Evolutionary conservation across 2,329 filamentous ascomycete species (phyloP), one percentile per base, ranked within the genome.

Genomic region (Thielaviopsis musarum): DNA sequence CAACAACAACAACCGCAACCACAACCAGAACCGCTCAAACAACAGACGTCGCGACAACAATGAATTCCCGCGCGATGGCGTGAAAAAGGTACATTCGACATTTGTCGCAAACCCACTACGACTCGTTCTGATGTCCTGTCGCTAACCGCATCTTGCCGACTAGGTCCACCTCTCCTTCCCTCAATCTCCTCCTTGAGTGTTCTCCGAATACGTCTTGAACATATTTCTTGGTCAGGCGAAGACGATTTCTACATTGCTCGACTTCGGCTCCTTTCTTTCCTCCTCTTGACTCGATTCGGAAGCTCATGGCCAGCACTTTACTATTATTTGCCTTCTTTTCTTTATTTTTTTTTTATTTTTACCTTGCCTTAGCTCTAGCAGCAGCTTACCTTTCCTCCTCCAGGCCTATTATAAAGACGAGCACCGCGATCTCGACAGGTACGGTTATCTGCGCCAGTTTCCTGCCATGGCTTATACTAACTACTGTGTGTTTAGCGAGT

Each of bases 1-100:
- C 26, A 19, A 38, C 54, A 19, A 57, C 21, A 26, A 30, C 56
- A 48, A 49, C 19, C n/a, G 21, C 51, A 56, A 24, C 53, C 1
- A 53, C 21, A 56, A 52, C 30, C 24, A 41, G 19, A 34, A 56
- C 38, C 49, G 38, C n/a, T 19, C 49, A n/a, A 48, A 52, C 53
- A 56, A 59, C 22, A 61, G 57, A 61, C 60, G 57, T 59, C 60
- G 60, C 53, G 60, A 61, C 57, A 58, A 58, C 59, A 57, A 57
- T 60, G 60, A 61, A 30, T 59, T 56, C 53, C 60, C 60, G 45
- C 60, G 60, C 56, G 60, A 61, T 54, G 88, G 88, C 73, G 81
- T 91, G 70, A 91, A 85, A 90, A 94, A 94, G 89, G 89, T 91
- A 71, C 53, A 68, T 3, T 61, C 15, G 13, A 48, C 17, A 45